A percentile compares a stretch with the other conserved stretches of the same genome.
These are phyloP conservation scores for Fraxinus nigra DNA, from an alignment of 305 asterid genomes.

Conservation along the genomic window DNA sequence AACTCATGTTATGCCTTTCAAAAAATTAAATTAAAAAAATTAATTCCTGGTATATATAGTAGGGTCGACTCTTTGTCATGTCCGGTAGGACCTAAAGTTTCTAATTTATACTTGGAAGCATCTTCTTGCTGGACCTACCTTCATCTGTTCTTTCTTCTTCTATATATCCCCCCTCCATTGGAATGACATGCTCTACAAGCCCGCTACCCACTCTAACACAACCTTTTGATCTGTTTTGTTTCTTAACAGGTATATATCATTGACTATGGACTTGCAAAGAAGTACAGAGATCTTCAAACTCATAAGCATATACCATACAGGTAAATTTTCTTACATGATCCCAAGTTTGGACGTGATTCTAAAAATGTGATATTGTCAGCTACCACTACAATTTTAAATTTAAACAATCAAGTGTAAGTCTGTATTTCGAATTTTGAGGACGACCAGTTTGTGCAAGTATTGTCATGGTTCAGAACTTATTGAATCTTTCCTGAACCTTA, in stretches of 20 bases:
- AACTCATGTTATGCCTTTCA: background rate
- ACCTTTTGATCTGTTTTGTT: conserved; percentile 4
- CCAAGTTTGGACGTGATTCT: background rate
- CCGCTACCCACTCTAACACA: background rate
- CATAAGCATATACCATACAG: conserved; percentile 57
- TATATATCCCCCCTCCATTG: background rate
- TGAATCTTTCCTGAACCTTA: background rate
- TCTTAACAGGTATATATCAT: conserved; percentile 49
- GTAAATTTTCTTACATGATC: conserved; percentile 19
- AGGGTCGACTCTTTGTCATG: background rate
- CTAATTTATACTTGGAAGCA: background rate
- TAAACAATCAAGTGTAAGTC: background rate
- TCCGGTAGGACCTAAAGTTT: background rate
- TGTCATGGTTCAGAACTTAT: background rate
- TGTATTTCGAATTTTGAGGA: background rate
- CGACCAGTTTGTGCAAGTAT: background rate
- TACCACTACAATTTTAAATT: background rate
- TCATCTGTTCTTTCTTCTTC: background rate
- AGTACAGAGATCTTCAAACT: conserved; percentile 51
- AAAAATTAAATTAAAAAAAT: background rate
- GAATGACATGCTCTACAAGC: background rate
- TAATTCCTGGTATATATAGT: background rate
- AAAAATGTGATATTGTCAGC: background rate
- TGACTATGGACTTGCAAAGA: conserved; percentile 64
- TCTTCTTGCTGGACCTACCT: background rate